Evolutionary conservation across 2,329 filamentous ascomycete genomes (phyloP).

Genomic region (Ophiostoma novo-ulmi): DNA sequence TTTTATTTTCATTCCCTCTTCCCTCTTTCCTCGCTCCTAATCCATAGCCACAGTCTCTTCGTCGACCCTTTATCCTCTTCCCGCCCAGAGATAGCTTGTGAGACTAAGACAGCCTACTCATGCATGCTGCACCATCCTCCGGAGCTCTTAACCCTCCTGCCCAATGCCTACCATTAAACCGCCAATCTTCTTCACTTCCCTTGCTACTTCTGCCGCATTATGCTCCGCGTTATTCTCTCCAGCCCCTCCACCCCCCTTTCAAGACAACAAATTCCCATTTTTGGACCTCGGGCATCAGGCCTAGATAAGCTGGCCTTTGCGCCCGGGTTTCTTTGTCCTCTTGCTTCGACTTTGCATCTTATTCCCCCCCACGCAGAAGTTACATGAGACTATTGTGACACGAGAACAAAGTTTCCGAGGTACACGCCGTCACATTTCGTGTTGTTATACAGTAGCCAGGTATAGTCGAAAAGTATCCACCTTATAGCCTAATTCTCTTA

Average conservation of each 20-base stretch:
- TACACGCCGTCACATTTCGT: background rate
- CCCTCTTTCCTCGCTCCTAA: background rate
- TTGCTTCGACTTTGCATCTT: background rate
- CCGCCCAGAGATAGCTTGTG: constrained; percentile 1
- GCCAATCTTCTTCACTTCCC: background rate
- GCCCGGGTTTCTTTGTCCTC: background rate
- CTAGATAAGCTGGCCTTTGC: background rate
- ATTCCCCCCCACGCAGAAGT: background rate
- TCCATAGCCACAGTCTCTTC: background rate
- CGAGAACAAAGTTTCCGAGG: constrained; percentile 7
- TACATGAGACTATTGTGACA: background rate
- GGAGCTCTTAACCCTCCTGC: background rate
- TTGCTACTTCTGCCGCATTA: background rate
- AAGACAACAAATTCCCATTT: background rate
- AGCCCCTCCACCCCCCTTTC: background rate
- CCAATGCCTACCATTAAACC: background rate
- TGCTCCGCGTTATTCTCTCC: background rate
- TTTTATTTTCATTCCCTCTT: background rate
- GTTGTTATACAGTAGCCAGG: background rate
- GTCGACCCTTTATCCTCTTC: background rate
- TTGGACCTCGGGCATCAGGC: background rate
- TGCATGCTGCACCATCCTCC: constrained; percentile 5
- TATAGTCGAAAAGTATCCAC: background rate
- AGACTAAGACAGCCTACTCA: constrained; percentile 4
- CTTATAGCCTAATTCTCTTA: background rate